Evolutionary conservation across 78 protist species (phyloP).

Genomic region (Dictyostelium capitatum): DNA sequence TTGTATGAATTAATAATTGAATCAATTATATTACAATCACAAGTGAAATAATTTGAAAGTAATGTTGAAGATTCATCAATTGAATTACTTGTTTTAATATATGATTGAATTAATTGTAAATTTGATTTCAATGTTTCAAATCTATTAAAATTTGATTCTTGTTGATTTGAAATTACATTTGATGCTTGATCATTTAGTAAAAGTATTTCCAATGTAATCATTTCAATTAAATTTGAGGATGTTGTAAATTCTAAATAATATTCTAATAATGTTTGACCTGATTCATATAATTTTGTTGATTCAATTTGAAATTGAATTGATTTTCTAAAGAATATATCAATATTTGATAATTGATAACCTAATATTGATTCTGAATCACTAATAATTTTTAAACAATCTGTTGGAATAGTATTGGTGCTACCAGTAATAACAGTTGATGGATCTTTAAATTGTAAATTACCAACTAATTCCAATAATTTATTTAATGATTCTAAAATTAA

Average conservation of each 20-base stretch:
- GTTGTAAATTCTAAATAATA: constrained; percentile 23
- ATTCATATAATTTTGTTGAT: background rate
- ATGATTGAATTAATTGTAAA: background rate
- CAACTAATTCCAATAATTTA: background rate
- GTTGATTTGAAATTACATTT: background rate
- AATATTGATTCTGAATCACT: background rate
- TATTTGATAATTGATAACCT: background rate
- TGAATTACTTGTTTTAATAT: background rate
- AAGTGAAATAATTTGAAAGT: background rate
- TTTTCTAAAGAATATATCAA: background rate
- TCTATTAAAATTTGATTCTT: background rate
- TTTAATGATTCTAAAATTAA: constrained; percentile 5
- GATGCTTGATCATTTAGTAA: background rate
- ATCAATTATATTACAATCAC: background rate
- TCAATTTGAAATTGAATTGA: background rate
- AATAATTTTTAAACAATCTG: background rate
- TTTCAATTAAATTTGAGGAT: background rate
- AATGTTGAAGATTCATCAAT: background rate
- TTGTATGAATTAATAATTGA: constrained; percentile 3
- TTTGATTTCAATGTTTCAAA: background rate
- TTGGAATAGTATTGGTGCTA: background rate
- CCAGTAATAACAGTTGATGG: background rate
- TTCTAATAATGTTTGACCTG: constrained; percentile 17
- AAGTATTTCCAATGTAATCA: background rate
- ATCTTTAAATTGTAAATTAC: background rate